Evolutionary conservation across 441 rosid genomes (phyloP), one percentile per base, ranked within the genome.

Genomic region (California macrophylla): DNA sequence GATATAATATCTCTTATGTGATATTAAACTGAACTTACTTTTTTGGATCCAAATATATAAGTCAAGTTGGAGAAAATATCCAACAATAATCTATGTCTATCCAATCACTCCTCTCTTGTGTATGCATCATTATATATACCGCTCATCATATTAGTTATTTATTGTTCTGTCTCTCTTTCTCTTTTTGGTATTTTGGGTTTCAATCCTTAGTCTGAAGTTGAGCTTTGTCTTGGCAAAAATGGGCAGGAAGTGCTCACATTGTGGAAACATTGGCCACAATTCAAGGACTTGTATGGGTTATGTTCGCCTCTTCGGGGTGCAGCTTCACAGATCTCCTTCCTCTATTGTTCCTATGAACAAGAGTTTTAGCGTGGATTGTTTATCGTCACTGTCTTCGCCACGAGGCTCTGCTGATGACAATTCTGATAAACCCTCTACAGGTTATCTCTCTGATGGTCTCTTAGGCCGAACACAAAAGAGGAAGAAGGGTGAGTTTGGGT

Each of bases 211-310:
- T n/a, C 34, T 72, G 76, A 67, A 71, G 28, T 3, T 29, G 68
- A 23, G 71, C 45, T 69, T 65, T 76, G 78, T 77, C 78, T 66
- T 77, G 66, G 60, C 23, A 60, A 76, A 83, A 78, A 91, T 91
- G 97, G 92, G 92, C 72, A 87, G 96, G 74, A 87, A 87, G 75
- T 89, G 96, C 82, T 89, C 97, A 72, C 91, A 87, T 77, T 91
- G 96, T 74, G 91, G 96, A 71, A 89, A 80, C 83, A 68, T 74
- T 10, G 97, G 97, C 47, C 97, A 91, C 69, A 91, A 91, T 84
- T 85, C 96, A 40, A 85, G 96, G 74, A 92, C 96, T 65, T 90
- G 98, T 78, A 78, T 81, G 47, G 58, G 71, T 65, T 71, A 69
- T 81, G 26, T n/a, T n/a, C 83, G 81, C 78, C 89, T 92, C 76